phyloP scores from a whole-genome alignment of 805 yeast species.

The Ascoidea tarda region DNA sequence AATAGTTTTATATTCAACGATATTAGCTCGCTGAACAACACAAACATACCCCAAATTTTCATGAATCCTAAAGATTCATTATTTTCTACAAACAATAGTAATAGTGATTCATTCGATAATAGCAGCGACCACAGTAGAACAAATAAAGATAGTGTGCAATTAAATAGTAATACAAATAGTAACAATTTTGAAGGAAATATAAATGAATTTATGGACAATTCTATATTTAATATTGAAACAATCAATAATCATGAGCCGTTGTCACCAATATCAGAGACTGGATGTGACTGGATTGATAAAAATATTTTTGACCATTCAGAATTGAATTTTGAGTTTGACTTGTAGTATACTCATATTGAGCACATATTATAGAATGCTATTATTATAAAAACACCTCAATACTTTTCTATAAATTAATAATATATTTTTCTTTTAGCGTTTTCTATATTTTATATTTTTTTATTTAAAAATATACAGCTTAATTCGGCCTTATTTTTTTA shows the following conservation, averaged over 20 bases:
- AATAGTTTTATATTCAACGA: no score
- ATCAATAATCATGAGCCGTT: neutral
- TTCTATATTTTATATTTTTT: no score
- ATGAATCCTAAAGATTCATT: neutral
- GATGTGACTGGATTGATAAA: constrained; percentile 46
- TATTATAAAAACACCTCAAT: no score
- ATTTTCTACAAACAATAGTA: neutral
- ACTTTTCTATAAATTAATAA: no score
- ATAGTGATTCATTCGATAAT: neutral
- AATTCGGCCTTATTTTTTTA: no score
- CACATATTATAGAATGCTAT: no score
- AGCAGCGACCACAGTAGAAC: constrained; percentile 1
- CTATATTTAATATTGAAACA: neutral
- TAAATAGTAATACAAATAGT: constrained; percentile 14
- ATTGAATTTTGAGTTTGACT: no score
- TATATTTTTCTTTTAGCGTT: no score
- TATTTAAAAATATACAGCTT: no score
- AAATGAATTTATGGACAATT: constrained; percentile 3
- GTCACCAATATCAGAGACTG: constrained; percentile 28
- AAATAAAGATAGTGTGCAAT: constrained; percentile 13
- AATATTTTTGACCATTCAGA: constrained; percentile 15
- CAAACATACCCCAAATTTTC: neutral
- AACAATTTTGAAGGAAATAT: constrained; percentile 12
- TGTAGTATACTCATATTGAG: no score
- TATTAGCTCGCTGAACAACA: no score